phyloP scores from a whole-genome alignment of 768 basidiomycete species.

The Auriscalpium vulgare region DNA sequence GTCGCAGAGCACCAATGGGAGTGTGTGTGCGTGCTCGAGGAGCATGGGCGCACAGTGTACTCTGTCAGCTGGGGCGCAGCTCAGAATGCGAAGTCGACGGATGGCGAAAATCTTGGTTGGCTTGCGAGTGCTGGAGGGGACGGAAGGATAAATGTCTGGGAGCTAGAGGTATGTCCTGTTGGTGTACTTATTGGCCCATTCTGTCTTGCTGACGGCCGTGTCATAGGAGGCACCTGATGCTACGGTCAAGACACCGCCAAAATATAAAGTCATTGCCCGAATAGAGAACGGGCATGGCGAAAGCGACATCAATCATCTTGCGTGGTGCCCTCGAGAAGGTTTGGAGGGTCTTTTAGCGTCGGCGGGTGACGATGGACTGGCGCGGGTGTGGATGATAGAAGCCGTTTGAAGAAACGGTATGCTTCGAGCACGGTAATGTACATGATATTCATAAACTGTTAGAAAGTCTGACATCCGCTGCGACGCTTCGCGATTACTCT shows the following conservation, averaged over 20 bases:
- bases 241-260: constrained; percentile 7
- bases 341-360: constrained; percentile 66
- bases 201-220: background rate
- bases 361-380: constrained; percentile 77
- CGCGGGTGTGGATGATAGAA: constrained; percentile 68
- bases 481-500: too few species aligned
- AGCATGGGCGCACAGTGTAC: constrained; percentile 73
- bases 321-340: constrained; percentile 72
- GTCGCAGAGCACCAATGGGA: constrained; percentile 55
- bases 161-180: constrained; percentile 44
- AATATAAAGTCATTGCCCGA: constrained; percentile 42
- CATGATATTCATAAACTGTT: too few species aligned
- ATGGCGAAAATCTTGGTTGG: constrained; percentile 53
- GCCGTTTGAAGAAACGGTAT: background rate
- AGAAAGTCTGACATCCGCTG: too few species aligned
- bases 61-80: constrained; percentile 65
- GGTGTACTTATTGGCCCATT: background rate
- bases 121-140: constrained; percentile 83
- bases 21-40: constrained; percentile 47
- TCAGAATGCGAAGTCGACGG: constrained; percentile 16
- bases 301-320: constrained; percentile 76
- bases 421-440: too few species aligned
- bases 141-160: constrained; percentile 77
- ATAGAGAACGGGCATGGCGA: constrained; percentile 69
- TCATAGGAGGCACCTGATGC: background rate